A percentile compares a stretch with the other conserved stretches of the same genome.
Evolutionary conservation across 139 green algal species (phyloP).

Genomic region (Raphidocelis subcapitata): DNA sequence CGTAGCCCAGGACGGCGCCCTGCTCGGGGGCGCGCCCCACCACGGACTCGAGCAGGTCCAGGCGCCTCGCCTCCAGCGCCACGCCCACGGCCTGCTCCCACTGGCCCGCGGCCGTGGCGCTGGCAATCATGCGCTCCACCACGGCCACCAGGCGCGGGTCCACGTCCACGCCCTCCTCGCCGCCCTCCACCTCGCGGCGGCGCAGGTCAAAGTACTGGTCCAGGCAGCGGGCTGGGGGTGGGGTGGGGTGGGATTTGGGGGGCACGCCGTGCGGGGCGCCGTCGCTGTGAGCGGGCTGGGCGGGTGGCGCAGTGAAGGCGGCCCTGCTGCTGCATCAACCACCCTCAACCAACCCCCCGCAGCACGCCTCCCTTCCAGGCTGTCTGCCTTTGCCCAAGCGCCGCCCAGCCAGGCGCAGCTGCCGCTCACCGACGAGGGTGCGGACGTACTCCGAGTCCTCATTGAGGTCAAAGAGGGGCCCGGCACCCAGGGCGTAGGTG

Average conservation of each 20-base stretch:
- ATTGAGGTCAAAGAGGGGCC: slow-evolving; percentile 89
- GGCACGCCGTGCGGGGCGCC: too few relatives aligned
- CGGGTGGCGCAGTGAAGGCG: too few relatives aligned
- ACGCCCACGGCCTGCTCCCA: slow-evolving; percentile 95
- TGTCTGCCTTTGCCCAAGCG: too few relatives aligned
- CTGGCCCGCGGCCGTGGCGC: slow-evolving; percentile 79
- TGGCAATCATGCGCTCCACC: slow-evolving; percentile 93
- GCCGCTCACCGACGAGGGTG: slow-evolving; percentile 90
- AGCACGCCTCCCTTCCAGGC: too few relatives aligned
- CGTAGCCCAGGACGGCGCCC: slow-evolving; percentile 56
- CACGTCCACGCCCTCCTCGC: slow-evolving; percentile 43
- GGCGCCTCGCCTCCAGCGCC: slow-evolving; percentile 83
- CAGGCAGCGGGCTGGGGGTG: slow-evolving; percentile 81
- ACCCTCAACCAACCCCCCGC: too few relatives aligned
- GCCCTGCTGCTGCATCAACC: too few relatives aligned
- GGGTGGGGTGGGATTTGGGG: not conserved
- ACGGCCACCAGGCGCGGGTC: slow-evolving; percentile 86
- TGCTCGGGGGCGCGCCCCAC: slow-evolving; percentile 24
- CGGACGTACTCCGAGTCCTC: slow-evolving; percentile 92
- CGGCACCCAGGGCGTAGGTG: slow-evolving; percentile 92
- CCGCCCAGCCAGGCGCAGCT: too few relatives aligned
- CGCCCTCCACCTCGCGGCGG: slow-evolving; percentile 40
- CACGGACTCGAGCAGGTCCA: slow-evolving; percentile 87
- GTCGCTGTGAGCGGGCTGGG: not conserved
- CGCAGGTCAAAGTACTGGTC: slow-evolving; percentile 91